phyloP scores from a whole-genome alignment of 2,329 filamentous ascomycete genomes.

The Scedosporium apiospermum region DNA sequence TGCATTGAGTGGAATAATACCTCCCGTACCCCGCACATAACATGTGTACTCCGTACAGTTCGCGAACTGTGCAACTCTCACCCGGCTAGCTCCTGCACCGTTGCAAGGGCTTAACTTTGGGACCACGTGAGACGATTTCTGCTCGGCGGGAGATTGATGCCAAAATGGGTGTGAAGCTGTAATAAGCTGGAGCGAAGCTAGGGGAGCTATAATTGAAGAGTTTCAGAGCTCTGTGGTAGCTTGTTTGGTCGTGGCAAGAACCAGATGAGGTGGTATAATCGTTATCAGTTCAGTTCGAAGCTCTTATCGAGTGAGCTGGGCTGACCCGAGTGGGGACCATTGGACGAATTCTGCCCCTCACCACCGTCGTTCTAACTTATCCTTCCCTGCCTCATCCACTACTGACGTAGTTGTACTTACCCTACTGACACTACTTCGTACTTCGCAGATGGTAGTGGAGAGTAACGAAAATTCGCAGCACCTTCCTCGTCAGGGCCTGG shows the following conservation, averaged over 20 bases:
- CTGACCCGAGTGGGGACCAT: neutral
- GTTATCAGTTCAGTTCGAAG: neutral
- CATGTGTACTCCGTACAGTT: neutral
- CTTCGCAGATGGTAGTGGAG: neutral
- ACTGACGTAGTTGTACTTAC: neutral
- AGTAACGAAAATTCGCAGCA: neutral
- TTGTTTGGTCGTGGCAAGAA: neutral
- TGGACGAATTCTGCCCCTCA: neutral
- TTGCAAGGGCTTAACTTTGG: neutral
- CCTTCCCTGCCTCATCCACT: neutral
- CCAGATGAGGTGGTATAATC: neutral
- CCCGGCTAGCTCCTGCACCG: neutral
- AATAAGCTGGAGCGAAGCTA: neutral
- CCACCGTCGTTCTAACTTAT: neutral
- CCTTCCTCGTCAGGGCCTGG: neutral
- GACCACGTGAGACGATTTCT: neutral
- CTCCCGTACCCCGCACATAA: neutral
- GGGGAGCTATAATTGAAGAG: neutral
- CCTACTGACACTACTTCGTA: neutral
- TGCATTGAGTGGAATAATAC: neutral
- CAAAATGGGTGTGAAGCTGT: neutral
- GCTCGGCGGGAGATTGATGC: neutral
- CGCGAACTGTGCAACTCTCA: neutral
- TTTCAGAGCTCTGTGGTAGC: neutral
- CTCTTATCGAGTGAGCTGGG: slow-evolving; percentile 1